Conservation (phyloP, 345 rosid genomes). For the Turnera subulata region DNA sequence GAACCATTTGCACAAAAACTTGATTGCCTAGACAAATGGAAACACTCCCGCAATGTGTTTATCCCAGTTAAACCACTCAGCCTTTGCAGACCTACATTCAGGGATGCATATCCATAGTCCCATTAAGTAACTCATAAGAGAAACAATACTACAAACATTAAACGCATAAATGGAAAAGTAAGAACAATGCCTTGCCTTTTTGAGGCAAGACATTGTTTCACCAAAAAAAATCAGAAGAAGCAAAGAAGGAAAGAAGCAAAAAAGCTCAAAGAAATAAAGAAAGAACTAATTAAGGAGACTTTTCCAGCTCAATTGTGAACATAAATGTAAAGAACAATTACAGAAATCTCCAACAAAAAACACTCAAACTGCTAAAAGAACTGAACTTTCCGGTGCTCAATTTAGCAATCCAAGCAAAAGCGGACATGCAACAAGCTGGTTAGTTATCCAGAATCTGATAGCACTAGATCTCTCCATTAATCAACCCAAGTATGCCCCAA, state of each 20-base stretch:
- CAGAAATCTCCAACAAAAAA: background rate
- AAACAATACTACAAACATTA: background rate
- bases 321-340: no score
- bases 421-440: background rate
- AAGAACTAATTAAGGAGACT: no score
- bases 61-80: slow-evolving; percentile 3
- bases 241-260: no score
- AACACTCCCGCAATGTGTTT: background rate
- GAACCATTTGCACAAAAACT: slow-evolving; percentile 47
- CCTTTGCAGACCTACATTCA: slow-evolving; percentile 19
- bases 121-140: background rate
- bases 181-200: background rate
- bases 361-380: background rate
- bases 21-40: slow-evolving; percentile 6
- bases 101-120: background rate
- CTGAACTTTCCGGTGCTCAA: no score
- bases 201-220: no score
- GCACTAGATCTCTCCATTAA: slow-evolving; percentile 38
- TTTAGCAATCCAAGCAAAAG: background rate
- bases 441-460: background rate
- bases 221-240: background rate
- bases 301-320: no score
- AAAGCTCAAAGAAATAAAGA: no score
- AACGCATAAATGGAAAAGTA: background rate
- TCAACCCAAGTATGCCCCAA: background rate